phyloP scores from a whole-genome alignment of 1,284 basidiomycete genomes.

The Cutaneotrichosporon dermatis region DNA sequence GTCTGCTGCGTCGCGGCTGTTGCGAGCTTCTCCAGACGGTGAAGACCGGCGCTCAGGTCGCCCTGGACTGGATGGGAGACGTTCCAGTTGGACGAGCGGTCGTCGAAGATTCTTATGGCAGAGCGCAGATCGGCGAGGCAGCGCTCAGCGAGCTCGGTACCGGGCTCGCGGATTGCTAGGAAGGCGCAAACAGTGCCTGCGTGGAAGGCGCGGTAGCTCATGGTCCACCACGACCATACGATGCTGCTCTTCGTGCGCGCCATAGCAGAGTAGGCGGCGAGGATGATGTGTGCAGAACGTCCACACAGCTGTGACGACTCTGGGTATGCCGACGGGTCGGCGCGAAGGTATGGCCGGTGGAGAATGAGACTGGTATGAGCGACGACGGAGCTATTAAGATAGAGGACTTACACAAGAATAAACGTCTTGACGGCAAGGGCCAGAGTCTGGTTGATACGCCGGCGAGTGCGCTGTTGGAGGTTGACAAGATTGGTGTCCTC shows the following conservation, averaged over 20 bases:
- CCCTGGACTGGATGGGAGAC: constrained; percentile 46
- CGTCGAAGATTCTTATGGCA: constrained; percentile 42
- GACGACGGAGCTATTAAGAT: background rate
- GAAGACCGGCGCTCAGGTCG: constrained; percentile 41
- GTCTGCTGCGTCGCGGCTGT: constrained; percentile 21
- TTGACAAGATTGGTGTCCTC: constrained; percentile 33
- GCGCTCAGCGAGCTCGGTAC: constrained; percentile 33
- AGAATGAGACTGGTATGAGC: constrained; percentile 36
- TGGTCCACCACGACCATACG: constrained; percentile 49
- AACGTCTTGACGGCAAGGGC: constrained; percentile 46
- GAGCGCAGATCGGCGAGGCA: constrained; percentile 42
- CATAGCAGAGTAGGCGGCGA: constrained; percentile 40
- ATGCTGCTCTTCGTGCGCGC: constrained; percentile 35
- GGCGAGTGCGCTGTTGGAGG: constrained; percentile 19
- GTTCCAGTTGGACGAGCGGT: constrained; percentile 39
- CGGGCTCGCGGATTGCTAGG: constrained; percentile 45
- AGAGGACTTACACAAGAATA: constrained; percentile 38
- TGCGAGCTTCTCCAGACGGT: constrained; percentile 43
- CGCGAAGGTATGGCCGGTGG: constrained; percentile 47
- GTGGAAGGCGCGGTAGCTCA: constrained; percentile 46
- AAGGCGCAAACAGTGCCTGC: constrained; percentile 48
- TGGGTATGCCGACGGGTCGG: constrained; percentile 45
- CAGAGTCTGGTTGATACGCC: constrained; percentile 42
- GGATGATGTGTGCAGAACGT: constrained; percentile 40
- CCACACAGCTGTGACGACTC: constrained; percentile 43